Evolutionary conservation across 2,329 filamentous ascomycete species (phyloP).

Genomic region (Fonsecaea multimorphosa): DNA sequence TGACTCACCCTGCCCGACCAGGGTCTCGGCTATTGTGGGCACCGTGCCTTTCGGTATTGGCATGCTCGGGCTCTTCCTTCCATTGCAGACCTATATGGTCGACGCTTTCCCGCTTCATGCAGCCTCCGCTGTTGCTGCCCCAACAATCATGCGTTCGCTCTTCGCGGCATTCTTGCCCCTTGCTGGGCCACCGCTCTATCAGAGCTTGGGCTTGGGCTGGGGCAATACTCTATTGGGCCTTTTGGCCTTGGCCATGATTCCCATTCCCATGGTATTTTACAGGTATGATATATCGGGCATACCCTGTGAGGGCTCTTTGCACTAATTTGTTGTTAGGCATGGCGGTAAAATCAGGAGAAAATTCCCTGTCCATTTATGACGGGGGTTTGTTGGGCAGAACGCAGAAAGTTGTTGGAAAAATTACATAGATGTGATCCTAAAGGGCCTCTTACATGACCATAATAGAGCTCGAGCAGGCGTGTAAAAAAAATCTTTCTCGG

Average conservation of each 20-base stretch:
- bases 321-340: background rate
- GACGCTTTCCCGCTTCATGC: slow-evolving; percentile 58
- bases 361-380: background rate
- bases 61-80: slow-evolving; percentile 34
- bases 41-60: slow-evolving; percentile 43
- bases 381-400: background rate
- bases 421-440: background rate
- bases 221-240: slow-evolving; percentile 63
- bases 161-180: slow-evolving; percentile 66
- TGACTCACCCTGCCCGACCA: slow-evolving; percentile 36
- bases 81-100: slow-evolving; percentile 61
- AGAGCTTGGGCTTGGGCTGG: slow-evolving; percentile 55
- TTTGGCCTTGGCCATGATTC: slow-evolving; percentile 58
- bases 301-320: no score
- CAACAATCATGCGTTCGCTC: slow-evolving; percentile 61
- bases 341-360: background rate
- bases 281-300: slow-evolving; percentile 35
- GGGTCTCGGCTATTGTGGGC: slow-evolving; percentile 50
- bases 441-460: background rate
- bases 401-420: background rate
- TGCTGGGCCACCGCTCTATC: slow-evolving; percentile 61
- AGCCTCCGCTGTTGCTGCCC: slow-evolving; percentile 59
- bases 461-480: background rate
- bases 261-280: slow-evolving; percentile 52
- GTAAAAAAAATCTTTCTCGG: background rate